phyloP scores from a whole-genome alignment of 306 rosid genomes.

The Rosa lucieae region DNA sequence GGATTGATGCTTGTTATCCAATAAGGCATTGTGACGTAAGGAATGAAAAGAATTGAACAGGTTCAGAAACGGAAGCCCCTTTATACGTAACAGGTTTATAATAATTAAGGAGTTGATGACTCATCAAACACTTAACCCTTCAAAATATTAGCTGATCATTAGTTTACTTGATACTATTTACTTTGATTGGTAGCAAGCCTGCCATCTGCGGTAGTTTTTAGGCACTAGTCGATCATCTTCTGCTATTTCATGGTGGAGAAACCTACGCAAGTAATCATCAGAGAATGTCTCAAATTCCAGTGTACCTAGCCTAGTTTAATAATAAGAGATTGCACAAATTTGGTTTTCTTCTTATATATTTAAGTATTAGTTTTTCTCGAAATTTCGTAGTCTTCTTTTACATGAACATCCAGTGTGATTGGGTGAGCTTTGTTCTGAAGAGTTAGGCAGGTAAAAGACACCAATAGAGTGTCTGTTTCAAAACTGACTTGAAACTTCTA shows the following conservation, averaged over 20 bases:
- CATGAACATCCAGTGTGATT: constrained; percentile 6
- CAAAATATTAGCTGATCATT: constrained; percentile 18
- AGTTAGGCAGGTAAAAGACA: background rate
- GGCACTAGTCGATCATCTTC: constrained; percentile 13
- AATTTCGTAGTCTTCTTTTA: constrained; percentile 3
- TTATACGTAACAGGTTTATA: background rate
- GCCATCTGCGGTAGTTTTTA: constrained; percentile 29
- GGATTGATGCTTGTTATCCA: constrained; percentile 20
- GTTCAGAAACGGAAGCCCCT: constrained; percentile 19
- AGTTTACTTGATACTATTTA: constrained; percentile 14
- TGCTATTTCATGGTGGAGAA: background rate
- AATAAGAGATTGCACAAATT: background rate
- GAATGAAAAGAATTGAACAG: constrained; percentile 20
- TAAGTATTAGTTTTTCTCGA: background rate
- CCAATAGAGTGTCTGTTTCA: background rate
- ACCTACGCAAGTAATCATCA: background rate
- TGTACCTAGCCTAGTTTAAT: background rate
- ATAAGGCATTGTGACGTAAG: constrained; percentile 30
- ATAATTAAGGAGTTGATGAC: constrained; percentile 49
- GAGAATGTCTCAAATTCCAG: constrained; percentile 10
- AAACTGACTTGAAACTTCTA: background rate
- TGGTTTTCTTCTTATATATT: background rate
- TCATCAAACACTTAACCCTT: constrained; percentile 54
- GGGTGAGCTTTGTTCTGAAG: background rate
- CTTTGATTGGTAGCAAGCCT: constrained; percentile 22